These are phyloP conservation scores for Fraxinus americana DNA, from an alignment of 257 asterid species.

Conservation along the genomic window DNA sequence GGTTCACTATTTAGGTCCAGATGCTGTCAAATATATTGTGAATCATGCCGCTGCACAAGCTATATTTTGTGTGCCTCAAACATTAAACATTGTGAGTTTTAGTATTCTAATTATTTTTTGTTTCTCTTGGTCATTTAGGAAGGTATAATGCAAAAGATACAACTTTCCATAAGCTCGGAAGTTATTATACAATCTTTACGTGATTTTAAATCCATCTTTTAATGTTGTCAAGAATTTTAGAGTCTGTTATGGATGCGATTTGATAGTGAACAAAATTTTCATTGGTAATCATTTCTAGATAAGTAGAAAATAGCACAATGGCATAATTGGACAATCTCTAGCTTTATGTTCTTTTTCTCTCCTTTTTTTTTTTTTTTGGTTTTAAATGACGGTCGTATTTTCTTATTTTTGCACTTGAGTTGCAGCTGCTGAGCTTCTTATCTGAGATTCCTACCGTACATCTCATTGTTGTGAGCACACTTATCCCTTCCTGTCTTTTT, in stretches of 20 bases:
- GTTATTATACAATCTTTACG: neutral
- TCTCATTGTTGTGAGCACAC: constrained; percentile 63
- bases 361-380: too few relatives aligned
- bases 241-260: neutral
- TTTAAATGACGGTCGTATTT: neutral
- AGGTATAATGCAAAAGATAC: neutral
- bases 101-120: neutral
- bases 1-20: constrained; percentile 57
- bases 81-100: constrained; percentile 49
- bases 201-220: neutral
- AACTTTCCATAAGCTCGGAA: neutral
- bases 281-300: constrained; percentile 3
- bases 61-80: constrained; percentile 58
- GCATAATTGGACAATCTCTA: neutral
- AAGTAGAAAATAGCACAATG: neutral
- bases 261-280: neutral
- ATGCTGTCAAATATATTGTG: constrained; percentile 65
- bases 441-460: constrained; percentile 68
- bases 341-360: neutral
- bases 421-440: constrained; percentile 74
- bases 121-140: neutral
- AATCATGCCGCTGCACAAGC: constrained; percentile 66
- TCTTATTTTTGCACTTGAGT: constrained; percentile 4
- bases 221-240: neutral
- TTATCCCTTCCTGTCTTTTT: neutral